These are phyloP conservation scores for Hyaloscypha bicolor DNA, from an alignment of 495 filamentous ascomycete genomes.

Conservation along the genomic window DNA sequence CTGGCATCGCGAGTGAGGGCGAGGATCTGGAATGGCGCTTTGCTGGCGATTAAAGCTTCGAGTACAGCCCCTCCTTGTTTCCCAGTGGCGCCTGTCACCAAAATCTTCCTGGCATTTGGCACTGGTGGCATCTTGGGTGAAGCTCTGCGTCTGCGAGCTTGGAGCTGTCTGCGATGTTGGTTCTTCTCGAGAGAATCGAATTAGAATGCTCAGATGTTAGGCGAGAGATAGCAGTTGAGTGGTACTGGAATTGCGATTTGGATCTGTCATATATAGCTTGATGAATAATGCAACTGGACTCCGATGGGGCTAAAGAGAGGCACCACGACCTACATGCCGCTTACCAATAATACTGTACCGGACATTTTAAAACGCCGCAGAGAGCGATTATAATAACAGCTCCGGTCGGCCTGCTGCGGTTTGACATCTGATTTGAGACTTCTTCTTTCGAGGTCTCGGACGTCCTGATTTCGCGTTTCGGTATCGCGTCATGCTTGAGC, in stretches of 20 bases:
- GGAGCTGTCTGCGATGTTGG: too few species aligned
- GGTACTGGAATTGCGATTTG: background rate
- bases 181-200: too few species aligned
- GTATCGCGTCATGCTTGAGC: background rate
- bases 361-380: background rate
- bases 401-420: background rate
- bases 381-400: background rate
- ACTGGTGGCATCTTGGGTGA: background rate
- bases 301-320: background rate
- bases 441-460: background rate
- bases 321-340: background rate
- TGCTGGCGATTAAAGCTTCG: slow-evolving; percentile 51
- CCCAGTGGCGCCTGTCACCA: slow-evolving; percentile 73
- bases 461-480: background rate
- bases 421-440: background rate
- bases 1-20: slow-evolving; percentile 66
- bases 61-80: slow-evolving; percentile 70
- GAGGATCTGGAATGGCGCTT: slow-evolving; percentile 58
- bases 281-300: background rate
- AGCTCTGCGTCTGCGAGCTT: too few species aligned
- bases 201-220: background rate
- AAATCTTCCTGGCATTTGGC: slow-evolving; percentile 34
- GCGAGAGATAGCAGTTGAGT: background rate
- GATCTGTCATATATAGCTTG: background rate
- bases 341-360: background rate